Conservation (phyloP, 208 protist genomes). For the Novymonas esmeraldas region DNA sequence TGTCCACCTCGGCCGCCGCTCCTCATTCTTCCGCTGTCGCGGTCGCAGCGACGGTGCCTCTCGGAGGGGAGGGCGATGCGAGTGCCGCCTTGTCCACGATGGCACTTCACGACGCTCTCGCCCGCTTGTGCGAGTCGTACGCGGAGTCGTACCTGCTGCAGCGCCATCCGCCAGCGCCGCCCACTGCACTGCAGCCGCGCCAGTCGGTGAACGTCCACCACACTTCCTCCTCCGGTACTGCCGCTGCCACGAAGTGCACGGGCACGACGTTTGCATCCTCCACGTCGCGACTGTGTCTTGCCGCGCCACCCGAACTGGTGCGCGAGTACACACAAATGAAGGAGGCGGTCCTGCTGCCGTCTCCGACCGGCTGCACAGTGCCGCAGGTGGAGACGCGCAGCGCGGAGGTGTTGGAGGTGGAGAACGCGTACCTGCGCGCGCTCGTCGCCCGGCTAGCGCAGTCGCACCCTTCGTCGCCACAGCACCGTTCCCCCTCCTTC, state of each 20-base stretch:
- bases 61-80: too few species aligned
- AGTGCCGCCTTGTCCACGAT: too few species aligned
- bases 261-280: too few species aligned
- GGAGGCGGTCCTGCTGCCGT: neutral
- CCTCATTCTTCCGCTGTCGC: too few species aligned
- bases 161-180: neutral
- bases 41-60: neutral
- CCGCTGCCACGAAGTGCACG: too few species aligned
- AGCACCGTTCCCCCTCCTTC: neutral
- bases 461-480: conserved; percentile 19
- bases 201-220: conserved; percentile 5
- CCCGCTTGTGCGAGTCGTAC: conserved; percentile 25
- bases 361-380: neutral
- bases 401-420: conserved; percentile 33
- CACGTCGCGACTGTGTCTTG: neutral
- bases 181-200: conserved; percentile 15
- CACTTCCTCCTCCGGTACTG: neutral
- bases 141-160: conserved; percentile 15
- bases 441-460: conserved; percentile 22
- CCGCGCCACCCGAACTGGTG: conserved; percentile 7
- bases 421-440: conserved; percentile 43
- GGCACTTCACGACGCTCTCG: neutral
- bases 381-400: neutral
- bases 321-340: conserved; percentile 14
- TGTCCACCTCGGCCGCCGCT: too few species aligned